These are phyloP conservation scores for Ogataea thermomethanolica DNA, from an alignment of 805 yeast genomes.

Conservation along the genomic window DNA sequence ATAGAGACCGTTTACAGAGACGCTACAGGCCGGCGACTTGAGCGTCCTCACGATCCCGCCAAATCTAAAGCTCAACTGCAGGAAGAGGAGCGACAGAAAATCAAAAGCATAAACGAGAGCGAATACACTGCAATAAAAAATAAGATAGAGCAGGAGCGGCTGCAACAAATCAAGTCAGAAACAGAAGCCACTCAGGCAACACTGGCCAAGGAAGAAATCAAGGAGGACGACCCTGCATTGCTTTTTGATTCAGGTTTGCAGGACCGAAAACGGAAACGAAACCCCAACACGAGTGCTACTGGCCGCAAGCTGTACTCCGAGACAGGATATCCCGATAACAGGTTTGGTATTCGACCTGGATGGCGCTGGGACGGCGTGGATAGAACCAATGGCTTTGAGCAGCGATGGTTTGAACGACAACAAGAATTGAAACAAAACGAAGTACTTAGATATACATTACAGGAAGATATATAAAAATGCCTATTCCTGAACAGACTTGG, in stretches of 20 bases:
- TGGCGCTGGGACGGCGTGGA: constrained; percentile 90
- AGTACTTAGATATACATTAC: constrained; percentile 33
- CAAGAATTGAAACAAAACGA: constrained; percentile 34
- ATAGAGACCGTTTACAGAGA: constrained; percentile 56
- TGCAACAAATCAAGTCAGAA: constrained; percentile 27
- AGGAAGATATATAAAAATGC: constrained; percentile 34
- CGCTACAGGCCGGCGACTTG: constrained; percentile 45
- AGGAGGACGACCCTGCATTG: constrained; percentile 63
- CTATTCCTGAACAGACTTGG: not conserved
- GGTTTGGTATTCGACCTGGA: constrained; percentile 79
- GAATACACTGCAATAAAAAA: constrained; percentile 37
- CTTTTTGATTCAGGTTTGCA: constrained; percentile 37
- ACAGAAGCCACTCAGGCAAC: constrained; percentile 39
- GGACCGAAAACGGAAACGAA: constrained; percentile 17
- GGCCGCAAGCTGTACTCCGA: constrained; percentile 60
- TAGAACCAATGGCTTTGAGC: constrained; percentile 85
- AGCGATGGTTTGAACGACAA: constrained; percentile 47
- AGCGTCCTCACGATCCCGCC: constrained; percentile 3
- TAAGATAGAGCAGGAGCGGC: constrained; percentile 33
- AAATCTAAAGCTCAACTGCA: constrained; percentile 13
- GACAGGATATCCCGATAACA: constrained; percentile 51
- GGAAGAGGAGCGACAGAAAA: constrained; percentile 22
- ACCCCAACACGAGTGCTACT: constrained; percentile 27
- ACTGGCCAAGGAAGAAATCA: constrained; percentile 31
- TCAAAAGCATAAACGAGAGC: constrained; percentile 34